Base-by-base conservation (phyloP, 1,284 basidiomycete genomes). In the Ustilago xerochloae region DNA sequence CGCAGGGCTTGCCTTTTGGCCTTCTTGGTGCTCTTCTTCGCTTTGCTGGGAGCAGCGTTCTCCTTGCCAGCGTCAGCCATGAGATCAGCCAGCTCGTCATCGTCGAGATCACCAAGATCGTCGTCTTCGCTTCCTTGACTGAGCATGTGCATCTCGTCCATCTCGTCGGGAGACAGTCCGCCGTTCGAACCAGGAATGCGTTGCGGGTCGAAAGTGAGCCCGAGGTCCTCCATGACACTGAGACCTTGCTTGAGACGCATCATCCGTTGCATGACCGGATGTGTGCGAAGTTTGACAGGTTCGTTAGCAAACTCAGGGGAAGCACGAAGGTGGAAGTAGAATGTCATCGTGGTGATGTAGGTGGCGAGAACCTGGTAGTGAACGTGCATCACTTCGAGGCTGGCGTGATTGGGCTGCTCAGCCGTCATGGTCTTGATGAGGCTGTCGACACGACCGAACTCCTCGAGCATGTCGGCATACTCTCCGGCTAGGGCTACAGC, bases 341-440 rank as follows among this genome's bases (percentile, higher is more conserved):
- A 98, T 0, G 94, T 92, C 46, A 98, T 90, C 1, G 91, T 91
- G 1, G 94, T 93, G 9, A 92, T 88, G 84, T 99, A 99, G 9
- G 94, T 93, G 45, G 96, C 86, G 2, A 97, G 87, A 1, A 93
- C 89, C 87, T 97, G 73, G 41, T 77, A 61, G 51, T 71, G 70
- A 22, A 73, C 78, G 52, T 81, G 75, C 63, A 72, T 56, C 48
- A 75, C 56, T 53, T 75, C 57, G 22, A 72, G 85, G 56, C 86
- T 87, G 6, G 89, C 84, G 9, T 87, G 77, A 38, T 90, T 88
- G 0, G 87, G 84, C 45, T 87, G 85, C 30, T 87, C 82, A 3
- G 84, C 79, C 3, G 86, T 89, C 67, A 80, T 91, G 91, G 86
- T 85, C 50, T 87, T 87, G 35, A 93, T 85, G 63, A 88, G 88